Evolutionary conservation across 768 basidiomycete genomes (phyloP).

Genomic region (Gloeophyllum trabeum): DNA sequence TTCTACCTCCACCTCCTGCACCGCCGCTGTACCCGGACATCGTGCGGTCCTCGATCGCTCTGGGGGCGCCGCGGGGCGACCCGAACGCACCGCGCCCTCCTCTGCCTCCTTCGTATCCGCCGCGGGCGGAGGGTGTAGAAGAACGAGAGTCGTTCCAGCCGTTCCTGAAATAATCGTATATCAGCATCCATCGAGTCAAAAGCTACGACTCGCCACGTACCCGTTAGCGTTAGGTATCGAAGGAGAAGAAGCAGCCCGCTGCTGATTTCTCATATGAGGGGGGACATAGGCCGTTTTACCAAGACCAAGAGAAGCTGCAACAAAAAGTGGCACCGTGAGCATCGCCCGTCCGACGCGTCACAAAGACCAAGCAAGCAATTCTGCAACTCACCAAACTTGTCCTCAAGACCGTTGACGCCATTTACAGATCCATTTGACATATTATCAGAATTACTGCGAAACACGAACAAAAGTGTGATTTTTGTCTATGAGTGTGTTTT

Average conservation of each 20-base stretch:
- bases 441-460: constrained; percentile 30
- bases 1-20: constrained; percentile 36
- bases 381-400: constrained; percentile 51
- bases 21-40: too few relatives aligned
- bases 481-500: constrained; percentile 22
- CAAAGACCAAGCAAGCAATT: constrained; percentile 4
- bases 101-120: constrained; percentile 27
- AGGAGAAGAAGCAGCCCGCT: constrained; percentile 67
- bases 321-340: too few relatives aligned
- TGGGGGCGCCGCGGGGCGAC: constrained; percentile 23
- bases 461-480: constrained; percentile 13
- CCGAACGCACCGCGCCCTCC: constrained; percentile 25
- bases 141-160: constrained; percentile 69
- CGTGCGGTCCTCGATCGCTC: too few relatives aligned
- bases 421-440: constrained; percentile 93
- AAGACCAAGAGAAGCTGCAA: constrained; percentile 73
- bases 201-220: constrained; percentile 22
- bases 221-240: constrained; percentile 28
- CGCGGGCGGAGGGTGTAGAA: constrained; percentile 42
- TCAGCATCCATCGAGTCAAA: constrained; percentile 9
- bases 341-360: constrained; percentile 1
- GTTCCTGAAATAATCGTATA: too few relatives aligned
- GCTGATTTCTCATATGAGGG: constrained; percentile 76
- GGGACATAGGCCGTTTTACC: constrained; percentile 76
- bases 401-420: constrained; percentile 59